Conservation (phyloP, 1,284 basidiomycete genomes). For the Leccinum pachyderme region DNA sequence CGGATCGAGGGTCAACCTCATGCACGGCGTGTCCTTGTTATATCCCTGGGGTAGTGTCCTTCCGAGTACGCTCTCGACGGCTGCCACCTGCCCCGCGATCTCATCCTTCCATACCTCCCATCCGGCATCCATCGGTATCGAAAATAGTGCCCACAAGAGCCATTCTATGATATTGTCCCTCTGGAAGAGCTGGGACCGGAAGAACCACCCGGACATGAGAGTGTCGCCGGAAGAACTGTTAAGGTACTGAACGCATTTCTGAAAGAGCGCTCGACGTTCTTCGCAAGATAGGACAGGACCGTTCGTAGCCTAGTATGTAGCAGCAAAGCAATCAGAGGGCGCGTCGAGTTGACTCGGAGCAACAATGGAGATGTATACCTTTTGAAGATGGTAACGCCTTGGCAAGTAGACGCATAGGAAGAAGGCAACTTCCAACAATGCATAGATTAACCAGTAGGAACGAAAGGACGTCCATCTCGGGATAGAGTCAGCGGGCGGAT, state of each 20-base stretch:
- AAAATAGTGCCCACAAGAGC: slow-evolving; percentile 66
- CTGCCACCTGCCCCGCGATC: slow-evolving; percentile 43
- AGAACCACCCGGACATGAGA: slow-evolving; percentile 54
- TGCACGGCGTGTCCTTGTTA: slow-evolving; percentile 39
- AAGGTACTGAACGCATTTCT: slow-evolving; percentile 41
- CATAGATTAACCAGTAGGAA: slow-evolving; percentile 31
- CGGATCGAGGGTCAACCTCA: slow-evolving; percentile 56
- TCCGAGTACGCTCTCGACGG: slow-evolving; percentile 39
- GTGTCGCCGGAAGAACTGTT: slow-evolving; percentile 27
- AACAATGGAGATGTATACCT: slow-evolving; percentile 33
- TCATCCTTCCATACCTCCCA: slow-evolving; percentile 48
- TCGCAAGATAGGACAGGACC: slow-evolving; percentile 40
- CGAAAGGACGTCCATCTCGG: slow-evolving; percentile 1
- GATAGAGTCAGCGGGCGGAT: neutral
- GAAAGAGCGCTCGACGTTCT: slow-evolving; percentile 49
- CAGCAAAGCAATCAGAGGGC: neutral
- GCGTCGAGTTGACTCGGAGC: neutral
- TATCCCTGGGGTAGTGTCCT: slow-evolving; percentile 40
- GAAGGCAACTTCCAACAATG: slow-evolving; percentile 47
- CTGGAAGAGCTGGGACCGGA: slow-evolving; percentile 35
- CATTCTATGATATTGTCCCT: slow-evolving; percentile 56
- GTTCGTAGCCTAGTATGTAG: slow-evolving; percentile 35
- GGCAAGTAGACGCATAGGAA: slow-evolving; percentile 51
- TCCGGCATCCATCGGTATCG: slow-evolving; percentile 28
- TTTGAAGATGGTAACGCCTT: slow-evolving; percentile 44